Percentiles rank a stretch among this genome's conserved stretches.
Conservation (phyloP, 1,284 basidiomycete species). For the Uromyces viciae-fabae region DNA sequence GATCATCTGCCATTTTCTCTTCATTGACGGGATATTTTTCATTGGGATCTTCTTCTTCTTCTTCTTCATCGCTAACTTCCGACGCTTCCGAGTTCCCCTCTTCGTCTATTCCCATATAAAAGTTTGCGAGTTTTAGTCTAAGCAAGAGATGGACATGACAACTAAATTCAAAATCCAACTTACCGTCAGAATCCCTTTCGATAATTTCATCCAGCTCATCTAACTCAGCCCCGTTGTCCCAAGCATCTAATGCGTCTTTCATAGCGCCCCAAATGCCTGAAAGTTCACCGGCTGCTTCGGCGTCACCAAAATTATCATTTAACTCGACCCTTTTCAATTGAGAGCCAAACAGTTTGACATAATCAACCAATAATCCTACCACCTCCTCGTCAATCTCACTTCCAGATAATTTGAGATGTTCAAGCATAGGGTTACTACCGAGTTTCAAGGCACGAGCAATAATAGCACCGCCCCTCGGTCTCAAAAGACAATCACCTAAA, state of each 20-base stretch:
- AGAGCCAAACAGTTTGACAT: conserved; percentile 64
- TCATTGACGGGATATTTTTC: too few species aligned
- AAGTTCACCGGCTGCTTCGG: conserved; percentile 28
- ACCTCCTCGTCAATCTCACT: conserved; percentile 76
- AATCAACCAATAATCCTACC: conserved; percentile 66
- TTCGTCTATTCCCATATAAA: conserved; percentile 52
- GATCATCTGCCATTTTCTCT: too few species aligned
- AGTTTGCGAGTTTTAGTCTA: conserved; percentile 67
- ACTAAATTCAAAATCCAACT: neutral
- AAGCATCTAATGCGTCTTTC: conserved; percentile 38
- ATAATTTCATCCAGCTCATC: conserved; percentile 44
- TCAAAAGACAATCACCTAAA: conserved; percentile 85
- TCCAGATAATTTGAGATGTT: conserved; percentile 77
- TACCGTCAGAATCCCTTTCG: conserved; percentile 41
- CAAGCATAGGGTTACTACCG: conserved; percentile 71
- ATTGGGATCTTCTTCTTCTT: neutral
- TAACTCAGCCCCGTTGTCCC: conserved; percentile 43
- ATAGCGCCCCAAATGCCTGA: conserved; percentile 41
- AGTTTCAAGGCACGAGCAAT: conserved; percentile 61
- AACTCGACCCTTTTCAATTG: conserved; percentile 69
- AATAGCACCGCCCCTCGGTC: conserved; percentile 63
- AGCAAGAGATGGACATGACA: too few species aligned
- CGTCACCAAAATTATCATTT: conserved; percentile 70
- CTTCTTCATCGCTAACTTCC: conserved; percentile 17
- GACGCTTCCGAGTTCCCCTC: conserved; percentile 67